Evolutionary conservation across 305 asterid genomes (phyloP), one percentile per base, ranked within the genome.

Genomic region (Fraxinus greggii): DNA sequence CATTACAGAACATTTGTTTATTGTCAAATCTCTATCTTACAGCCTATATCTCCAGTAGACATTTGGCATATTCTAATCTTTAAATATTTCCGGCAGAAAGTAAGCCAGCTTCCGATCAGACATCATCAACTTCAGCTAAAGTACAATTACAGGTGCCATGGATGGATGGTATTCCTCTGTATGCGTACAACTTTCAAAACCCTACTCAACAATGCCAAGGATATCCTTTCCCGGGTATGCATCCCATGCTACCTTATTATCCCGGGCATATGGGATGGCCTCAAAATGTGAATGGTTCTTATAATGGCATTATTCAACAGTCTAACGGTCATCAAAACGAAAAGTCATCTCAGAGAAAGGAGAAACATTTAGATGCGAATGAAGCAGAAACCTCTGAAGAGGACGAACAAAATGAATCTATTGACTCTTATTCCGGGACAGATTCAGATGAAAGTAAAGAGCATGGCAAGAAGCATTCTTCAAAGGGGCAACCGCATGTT

Each of bases 111-210:
- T 75, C 91, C 26, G 92, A 88, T 31, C 90, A 89, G 84, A 82
- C 83, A 42, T 87, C 89, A 15, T 28, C 80, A 24, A 81, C 85
- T 76, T 28, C 86, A 80, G 80, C 85, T 67, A 88, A 91, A 82
- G 81, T 17, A 48, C 96, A 86, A 86, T 86, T 90, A 86, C 96
- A 91, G 84, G 79, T 85, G 83, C 97, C 94, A 79, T 92, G 97
- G 98, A 89, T 90, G 91, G 91, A 92, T 86, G 97, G 93, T 86
- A 86, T 92, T 4, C 97, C 95, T 4, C 93, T 89, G 1, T 91
- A 92, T 76, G 87, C 93, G 90, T 90, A 90, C 94, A 91, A 90
- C 78, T 91, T 86, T 79, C 94, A 88, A 82, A 89, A 90, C 74
- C 91, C 88, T 4, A 77, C 85, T 61, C 92, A 83, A 70, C 93